These are phyloP conservation scores for Malus hybrid DNA, from an alignment of 331 rosid genomes.

Conservation along the genomic window DNA sequence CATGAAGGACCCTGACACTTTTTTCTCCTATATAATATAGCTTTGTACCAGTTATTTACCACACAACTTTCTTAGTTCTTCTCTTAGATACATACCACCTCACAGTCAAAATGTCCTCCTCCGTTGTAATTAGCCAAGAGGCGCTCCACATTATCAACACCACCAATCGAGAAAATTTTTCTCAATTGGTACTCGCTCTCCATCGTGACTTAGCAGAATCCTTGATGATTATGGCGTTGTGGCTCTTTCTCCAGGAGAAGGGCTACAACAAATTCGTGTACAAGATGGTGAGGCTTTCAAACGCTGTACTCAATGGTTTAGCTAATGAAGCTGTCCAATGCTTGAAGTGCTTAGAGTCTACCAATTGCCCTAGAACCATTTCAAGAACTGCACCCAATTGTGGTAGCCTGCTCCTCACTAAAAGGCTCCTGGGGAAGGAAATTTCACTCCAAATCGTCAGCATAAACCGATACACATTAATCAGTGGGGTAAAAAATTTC, in stretches of 20 bases:
- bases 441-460: slow-evolving; percentile 31
- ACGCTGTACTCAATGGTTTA: slow-evolving; percentile 1
- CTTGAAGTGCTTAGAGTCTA: slow-evolving; percentile 25
- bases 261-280: slow-evolving; percentile 17
- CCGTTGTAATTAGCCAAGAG: neutral
- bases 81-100: neutral
- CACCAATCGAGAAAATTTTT: slow-evolving; percentile 32
- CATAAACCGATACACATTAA: slow-evolving; percentile 21
- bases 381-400: neutral
- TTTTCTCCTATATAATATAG: neutral
- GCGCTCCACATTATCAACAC: slow-evolving; percentile 29
- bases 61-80: neutral
- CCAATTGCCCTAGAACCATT: neutral
- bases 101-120: neutral
- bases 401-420: slow-evolving; percentile 22
- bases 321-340: slow-evolving; percentile 42
- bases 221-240: slow-evolving; percentile 45
- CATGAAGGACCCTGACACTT: neutral
- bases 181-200: slow-evolving; percentile 17
- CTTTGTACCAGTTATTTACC: neutral
- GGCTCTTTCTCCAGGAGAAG: slow-evolving; percentile 50
- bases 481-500: slow-evolving; percentile 31
- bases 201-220: slow-evolving; percentile 23
- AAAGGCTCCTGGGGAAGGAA: slow-evolving; percentile 6
- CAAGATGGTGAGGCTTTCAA: slow-evolving; percentile 1